phyloP scores from a whole-genome alignment of 176 grass and related monocot genomes.

The Melocanna baccifera region DNA sequence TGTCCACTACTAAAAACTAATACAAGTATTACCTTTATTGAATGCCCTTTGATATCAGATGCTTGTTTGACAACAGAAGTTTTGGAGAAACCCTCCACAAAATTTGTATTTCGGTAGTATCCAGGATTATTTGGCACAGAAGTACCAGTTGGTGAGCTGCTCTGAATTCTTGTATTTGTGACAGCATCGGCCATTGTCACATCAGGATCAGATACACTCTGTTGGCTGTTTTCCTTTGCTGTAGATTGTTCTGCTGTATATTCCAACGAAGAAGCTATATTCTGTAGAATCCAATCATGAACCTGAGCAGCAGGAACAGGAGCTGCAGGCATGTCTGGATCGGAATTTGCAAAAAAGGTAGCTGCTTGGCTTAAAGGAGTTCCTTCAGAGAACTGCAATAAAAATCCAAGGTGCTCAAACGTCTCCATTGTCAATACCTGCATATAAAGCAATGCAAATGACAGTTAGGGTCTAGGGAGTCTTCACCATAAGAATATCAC shows the following conservation, averaged over 20 bases:
- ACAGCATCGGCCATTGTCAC: constrained; percentile 80
- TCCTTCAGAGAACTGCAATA: constrained; percentile 76
- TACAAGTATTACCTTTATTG: constrained; percentile 67
- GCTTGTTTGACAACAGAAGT: constrained; percentile 87
- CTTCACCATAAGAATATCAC: constrained; percentile 1
- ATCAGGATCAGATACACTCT: constrained; percentile 58
- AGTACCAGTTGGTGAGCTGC: constrained; percentile 31
- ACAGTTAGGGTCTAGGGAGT: constrained; percentile 15
- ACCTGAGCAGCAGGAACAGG: constrained; percentile 72
- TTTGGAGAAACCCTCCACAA: constrained; percentile 94
- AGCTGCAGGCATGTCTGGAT: constrained; percentile 94
- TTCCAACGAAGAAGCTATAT: constrained; percentile 73
- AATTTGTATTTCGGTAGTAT: constrained; percentile 64
- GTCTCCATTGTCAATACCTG: constrained; percentile 86
- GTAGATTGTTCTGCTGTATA: constrained; percentile 57
- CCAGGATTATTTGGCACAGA: constrained; percentile 54
- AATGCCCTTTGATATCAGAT: constrained; percentile 88
- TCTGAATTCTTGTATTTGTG: constrained; percentile 53
- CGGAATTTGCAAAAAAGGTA: constrained; percentile 94
- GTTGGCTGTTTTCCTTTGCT: constrained; percentile 56
- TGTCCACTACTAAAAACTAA: neutral
- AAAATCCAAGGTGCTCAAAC: constrained; percentile 91
- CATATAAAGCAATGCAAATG: constrained; percentile 26
- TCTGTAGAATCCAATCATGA: constrained; percentile 85
- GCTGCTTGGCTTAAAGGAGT: constrained; percentile 74